Base-by-base conservation (phyloP, 352 stramenopile genomes). In the Globisporangium paroecandrum region DNA sequence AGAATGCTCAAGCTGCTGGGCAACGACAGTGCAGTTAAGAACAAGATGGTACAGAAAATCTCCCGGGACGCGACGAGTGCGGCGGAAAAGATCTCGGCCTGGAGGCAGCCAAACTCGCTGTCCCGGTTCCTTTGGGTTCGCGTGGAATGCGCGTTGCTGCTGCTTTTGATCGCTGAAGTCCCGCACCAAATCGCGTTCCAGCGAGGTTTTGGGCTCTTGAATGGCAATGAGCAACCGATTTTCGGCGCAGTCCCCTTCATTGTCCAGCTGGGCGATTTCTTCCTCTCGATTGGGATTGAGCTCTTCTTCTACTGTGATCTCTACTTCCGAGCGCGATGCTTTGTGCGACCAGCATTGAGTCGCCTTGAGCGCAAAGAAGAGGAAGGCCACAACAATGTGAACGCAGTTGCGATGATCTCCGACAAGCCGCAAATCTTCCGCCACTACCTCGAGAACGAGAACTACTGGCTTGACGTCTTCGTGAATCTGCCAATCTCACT, bases 261-360 rank as follows among this genome's bases (percentile, higher is more conserved):
- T 8, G 61, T 88, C 41, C 81, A 90, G 57, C 18, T 75, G 22
- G 32, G 71, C 3, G 65, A 66, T 27, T 92, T 88, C 58, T 58
- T 71, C 8, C 32, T 71, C 1, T 61, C 75, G 1, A 9, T 83
- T 1, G n/a, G 73, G 0, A 64, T 89, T 5, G 84, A 92, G 62
- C 32, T 81, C 0, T 90, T 92, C 63, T 92, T 90, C 65, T 81
- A 85, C 24, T 56, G 65, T 0, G 82, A 92, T 36, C 66, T 86
- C 24, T 74, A 70, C 25, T 73, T 92, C 3, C 77, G 79, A 0
- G 69, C 72, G 1, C 61, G 73, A 0, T 79, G 76, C 12, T 91
- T 93, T 54, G 77, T 71, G 29, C 74, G 81, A 0, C 54, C 76
- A 18, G 73, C 72, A 8, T 68, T 63, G 20, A 38, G 49, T 64